Evolutionary conservation across 31 red algal species (phyloP).

Genomic region (Pterothamnion heteromorphum): DNA sequence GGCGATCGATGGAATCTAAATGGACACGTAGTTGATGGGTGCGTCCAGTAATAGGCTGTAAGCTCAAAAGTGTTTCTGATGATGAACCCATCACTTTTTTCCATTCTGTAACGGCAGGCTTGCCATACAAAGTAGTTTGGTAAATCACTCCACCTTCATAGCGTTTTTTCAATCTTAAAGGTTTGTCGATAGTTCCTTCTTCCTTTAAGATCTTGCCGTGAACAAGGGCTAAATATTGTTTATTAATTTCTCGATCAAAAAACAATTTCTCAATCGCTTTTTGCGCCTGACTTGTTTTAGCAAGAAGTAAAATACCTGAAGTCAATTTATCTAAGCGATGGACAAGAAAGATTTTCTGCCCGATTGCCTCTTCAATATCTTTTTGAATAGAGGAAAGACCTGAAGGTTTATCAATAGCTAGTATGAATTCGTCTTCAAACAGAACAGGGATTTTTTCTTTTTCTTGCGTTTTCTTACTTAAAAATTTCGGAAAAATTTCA

Average conservation of each 20-base stretch:
- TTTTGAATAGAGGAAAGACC: too few species aligned
- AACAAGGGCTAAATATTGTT: constrained; percentile 61
- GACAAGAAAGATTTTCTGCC: constrained; percentile 48
- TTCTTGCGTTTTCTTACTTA: too few species aligned
- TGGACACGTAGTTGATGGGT: constrained; percentile 65
- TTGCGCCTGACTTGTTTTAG: constrained; percentile 49
- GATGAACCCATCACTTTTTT: not conserved
- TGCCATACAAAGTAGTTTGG: not conserved
- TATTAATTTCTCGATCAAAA: constrained; percentile 34
- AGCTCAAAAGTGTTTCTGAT: not conserved
- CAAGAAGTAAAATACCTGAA: constrained; percentile 58
- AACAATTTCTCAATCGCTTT: constrained; percentile 46
- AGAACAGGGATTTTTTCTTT: too few species aligned
- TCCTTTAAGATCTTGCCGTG: constrained; percentile 32
- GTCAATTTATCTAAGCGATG: constrained; percentile 74
- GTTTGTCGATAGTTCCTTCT: not conserved
- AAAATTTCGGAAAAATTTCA: too few species aligned
- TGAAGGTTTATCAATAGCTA: too few species aligned
- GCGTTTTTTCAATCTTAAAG: constrained; percentile 4
- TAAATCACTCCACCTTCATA: constrained; percentile 29
- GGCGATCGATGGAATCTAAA: constrained; percentile 14
- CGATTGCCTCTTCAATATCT: too few species aligned
- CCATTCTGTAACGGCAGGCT: constrained; percentile 40
- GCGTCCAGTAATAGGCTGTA: constrained; percentile 51
- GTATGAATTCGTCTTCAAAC: too few species aligned